These are phyloP conservation scores for Coemansia sp. DNA, from an alignment of 192 early-diverging fungal genomes.

Conservation along the genomic window DNA sequence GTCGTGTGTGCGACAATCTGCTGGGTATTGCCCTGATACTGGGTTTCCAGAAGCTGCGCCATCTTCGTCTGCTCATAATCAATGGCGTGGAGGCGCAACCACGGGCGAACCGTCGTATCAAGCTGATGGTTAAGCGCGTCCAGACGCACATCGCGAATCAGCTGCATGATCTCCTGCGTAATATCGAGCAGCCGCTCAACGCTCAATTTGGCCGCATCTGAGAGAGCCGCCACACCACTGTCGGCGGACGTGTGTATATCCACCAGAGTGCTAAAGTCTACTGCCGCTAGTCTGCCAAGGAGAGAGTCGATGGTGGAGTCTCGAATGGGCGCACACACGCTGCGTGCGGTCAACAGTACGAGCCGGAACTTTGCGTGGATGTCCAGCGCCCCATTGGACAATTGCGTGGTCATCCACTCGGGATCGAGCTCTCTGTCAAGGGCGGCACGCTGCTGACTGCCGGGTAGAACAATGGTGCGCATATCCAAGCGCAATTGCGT, in stretches of 20 bases:
- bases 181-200: slow-evolving; percentile 15
- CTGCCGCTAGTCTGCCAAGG: not conserved
- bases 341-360: slow-evolving; percentile 17
- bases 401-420: slow-evolving; percentile 21
- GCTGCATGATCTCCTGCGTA: slow-evolving; percentile 12
- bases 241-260: not conserved
- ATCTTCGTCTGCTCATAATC: slow-evolving; percentile 40
- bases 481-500: slow-evolving; percentile 27
- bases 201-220: not conserved
- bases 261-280: not conserved
- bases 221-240: not conserved
- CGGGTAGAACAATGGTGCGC: slow-evolving; percentile 24
- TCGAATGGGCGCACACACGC: slow-evolving; percentile 38
- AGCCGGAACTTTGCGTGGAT: slow-evolving; percentile 15
- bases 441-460: not conserved
- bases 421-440: slow-evolving; percentile 40
- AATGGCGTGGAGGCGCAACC: slow-evolving; percentile 32
- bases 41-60: slow-evolving; percentile 8
- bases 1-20: slow-evolving; percentile 8
- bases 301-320: slow-evolving; percentile 15
- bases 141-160: slow-evolving; percentile 27
- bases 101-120: slow-evolving; percentile 37
- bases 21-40: not conserved
- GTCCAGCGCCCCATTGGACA: slow-evolving; percentile 19
- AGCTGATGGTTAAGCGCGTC: slow-evolving; percentile 47